Percentiles rank a stretch among this genome's conserved stretches.
Conservation (phyloP, 768 basidiomycete genomes). For the Rhizopogon roseolus region DNA sequence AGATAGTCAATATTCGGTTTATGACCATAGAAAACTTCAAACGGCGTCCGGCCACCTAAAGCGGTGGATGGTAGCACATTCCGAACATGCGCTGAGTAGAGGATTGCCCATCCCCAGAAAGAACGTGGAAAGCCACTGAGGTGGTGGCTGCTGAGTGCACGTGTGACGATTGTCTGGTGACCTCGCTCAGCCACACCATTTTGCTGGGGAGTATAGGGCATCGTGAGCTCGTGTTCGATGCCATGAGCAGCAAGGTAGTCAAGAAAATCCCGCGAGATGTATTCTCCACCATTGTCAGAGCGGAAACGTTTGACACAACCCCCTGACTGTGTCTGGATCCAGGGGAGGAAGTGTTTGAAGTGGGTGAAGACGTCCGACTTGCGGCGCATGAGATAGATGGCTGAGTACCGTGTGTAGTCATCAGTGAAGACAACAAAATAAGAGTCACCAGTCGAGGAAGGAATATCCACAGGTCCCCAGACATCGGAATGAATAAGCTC, state of each 20-base stretch:
- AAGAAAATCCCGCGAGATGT: not conserved
- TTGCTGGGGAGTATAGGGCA: slow-evolving; percentile 18
- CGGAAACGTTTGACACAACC: not conserved
- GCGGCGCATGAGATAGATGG: not conserved
- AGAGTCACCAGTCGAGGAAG: not conserved
- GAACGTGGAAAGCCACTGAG: slow-evolving; percentile 10
- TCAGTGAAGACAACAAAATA: slow-evolving; percentile 11
- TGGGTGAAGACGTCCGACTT: not conserved
- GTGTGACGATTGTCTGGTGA: slow-evolving; percentile 21
- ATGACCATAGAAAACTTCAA: slow-evolving; percentile 15
- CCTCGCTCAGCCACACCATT: slow-evolving; percentile 25
- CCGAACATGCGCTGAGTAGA: slow-evolving; percentile 2
- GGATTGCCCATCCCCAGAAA: slow-evolving; percentile 17
- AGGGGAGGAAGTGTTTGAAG: not conserved
- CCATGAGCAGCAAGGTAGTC: not conserved
- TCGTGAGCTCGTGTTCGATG: slow-evolving; percentile 4
- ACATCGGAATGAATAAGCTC: slow-evolving; percentile 9
- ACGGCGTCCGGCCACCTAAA: slow-evolving; percentile 12
- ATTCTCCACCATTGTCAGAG: slow-evolving; percentile 12
- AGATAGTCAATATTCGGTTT: slow-evolving; percentile 20
- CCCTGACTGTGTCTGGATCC: not conserved
- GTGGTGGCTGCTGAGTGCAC: slow-evolving; percentile 18
- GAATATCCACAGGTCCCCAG: slow-evolving; percentile 3
- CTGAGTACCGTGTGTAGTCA: not conserved
- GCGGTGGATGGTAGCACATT: slow-evolving; percentile 4